phyloP scores from a whole-genome alignment of 768 basidiomycete genomes.

The Termitomyces sp. region DNA sequence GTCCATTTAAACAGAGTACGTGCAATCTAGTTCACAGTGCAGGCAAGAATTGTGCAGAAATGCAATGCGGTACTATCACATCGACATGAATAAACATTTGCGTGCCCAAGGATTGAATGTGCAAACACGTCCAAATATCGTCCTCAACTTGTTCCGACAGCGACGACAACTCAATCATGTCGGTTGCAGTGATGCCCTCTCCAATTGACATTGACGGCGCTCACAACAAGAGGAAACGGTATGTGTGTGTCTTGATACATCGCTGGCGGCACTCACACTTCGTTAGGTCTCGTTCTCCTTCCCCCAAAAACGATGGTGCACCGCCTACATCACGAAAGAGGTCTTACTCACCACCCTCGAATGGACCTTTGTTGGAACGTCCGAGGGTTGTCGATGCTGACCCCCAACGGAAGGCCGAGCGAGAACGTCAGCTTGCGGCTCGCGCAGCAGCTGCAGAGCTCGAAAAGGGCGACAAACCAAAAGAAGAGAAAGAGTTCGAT shows the following conservation, averaged over 20 bases:
- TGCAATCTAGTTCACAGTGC: not conserved
- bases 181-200: slow-evolving; percentile 31
- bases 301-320: slow-evolving; percentile 31
- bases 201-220: slow-evolving; percentile 20
- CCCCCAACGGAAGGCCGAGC: slow-evolving; percentile 67
- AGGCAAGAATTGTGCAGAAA: no score
- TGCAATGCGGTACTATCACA: no score
- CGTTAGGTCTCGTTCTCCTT: slow-evolving; percentile 45
- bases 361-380: slow-evolving; percentile 21
- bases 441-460: slow-evolving; percentile 66
- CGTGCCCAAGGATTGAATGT: not conserved
- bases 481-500: slow-evolving; percentile 49
- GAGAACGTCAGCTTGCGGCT: slow-evolving; percentile 75
- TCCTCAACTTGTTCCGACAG: slow-evolving; percentile 7
- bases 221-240: slow-evolving; percentile 49
- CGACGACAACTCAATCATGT: slow-evolving; percentile 25
- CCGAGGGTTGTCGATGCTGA: slow-evolving; percentile 63
- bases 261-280: not conserved
- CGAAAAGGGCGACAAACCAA: slow-evolving; percentile 51
- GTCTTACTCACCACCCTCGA: slow-evolving; percentile 35
- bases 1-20: not conserved
- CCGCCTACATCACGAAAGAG: slow-evolving; percentile 41
- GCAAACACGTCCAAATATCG: slow-evolving; percentile 18
- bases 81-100: not conserved
- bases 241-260: not conserved